Evolutionary conservation across 768 basidiomycete species (phyloP), one percentile per base, ranked within the genome.

Genomic region (Postia placenta): DNA sequence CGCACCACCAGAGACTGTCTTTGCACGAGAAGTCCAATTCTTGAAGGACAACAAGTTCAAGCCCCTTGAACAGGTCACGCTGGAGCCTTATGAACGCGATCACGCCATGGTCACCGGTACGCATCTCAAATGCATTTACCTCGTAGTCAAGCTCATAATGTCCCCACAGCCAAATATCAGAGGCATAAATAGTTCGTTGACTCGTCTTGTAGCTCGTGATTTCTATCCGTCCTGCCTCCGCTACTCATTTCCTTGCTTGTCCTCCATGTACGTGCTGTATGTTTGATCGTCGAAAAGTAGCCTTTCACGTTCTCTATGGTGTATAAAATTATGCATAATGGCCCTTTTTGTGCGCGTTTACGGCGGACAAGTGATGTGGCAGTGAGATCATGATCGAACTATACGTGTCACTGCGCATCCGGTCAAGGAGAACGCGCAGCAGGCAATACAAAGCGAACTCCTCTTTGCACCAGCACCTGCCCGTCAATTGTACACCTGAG

Each of bases 51-150:
- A 74, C 61, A 84, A 81, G 58, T 84, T 99, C 72, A 97, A 93
- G 74, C 93, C 96, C 12, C 73, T 93, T 42, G 93, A 97, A 64
- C 95, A 98, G 72, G 82, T 97, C 1, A 96, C 95, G 3, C 72
- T 99, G 33, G 96, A 98, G 69, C 89, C 89, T 2, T 92, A 92
- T 59, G 89, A 92, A 67, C 78, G 89, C 63, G 90, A 91, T 60
- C 89, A 92, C 58, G 89, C 90, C 2, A 92, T 92, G 87, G 87
- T 92, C 19, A 79, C 85, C 51, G 88, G 85, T 87, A 58, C 46
- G 83, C 6, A 4, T 17, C 26, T 11, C 27, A 4, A 19, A 35
- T 27, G 25, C 20, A 20, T 4, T 50, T 35, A n/a, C 20, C 6
- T 42, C 25, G 11, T 24, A 12, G n/a, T 43, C 27, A 47, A 42